Evolutionary conservation across 2,329 filamentous ascomycete genomes (phyloP).

Genomic region (Arthrobotrys entomopaga): DNA sequence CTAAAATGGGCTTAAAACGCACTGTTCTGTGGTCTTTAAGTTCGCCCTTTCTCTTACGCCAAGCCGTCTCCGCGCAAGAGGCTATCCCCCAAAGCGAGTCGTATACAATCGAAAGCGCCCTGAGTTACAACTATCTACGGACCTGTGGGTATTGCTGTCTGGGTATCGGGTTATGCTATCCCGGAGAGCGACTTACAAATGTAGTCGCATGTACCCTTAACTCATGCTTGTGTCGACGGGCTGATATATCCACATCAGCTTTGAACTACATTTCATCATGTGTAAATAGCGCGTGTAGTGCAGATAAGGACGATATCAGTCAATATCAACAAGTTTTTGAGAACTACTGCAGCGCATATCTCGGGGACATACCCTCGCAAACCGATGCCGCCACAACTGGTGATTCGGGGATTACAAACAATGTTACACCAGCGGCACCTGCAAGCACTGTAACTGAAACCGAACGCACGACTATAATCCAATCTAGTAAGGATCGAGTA

Average conservation of each 20-base stretch:
- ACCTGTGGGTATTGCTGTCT: conserved; percentile 16
- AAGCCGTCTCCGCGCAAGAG: background rate
- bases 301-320: background rate
- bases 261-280: conserved; percentile 20
- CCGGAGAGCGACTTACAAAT: conserved; percentile 1
- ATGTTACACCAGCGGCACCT: conserved; percentile 8
- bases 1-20: background rate
- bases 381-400: conserved; percentile 1
- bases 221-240: conserved; percentile 22
- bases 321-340: conserved; percentile 9
- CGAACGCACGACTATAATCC: conserved; percentile 4
- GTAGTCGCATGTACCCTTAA: conserved; percentile 19
- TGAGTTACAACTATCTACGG: conserved; percentile 17
- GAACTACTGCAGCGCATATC: conserved; percentile 18
- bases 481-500: background rate
- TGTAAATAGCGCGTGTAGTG: conserved; percentile 9
- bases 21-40: background rate
- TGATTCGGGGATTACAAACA: background rate
- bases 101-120: conserved; percentile 20
- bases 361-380: conserved; percentile 4
- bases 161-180: background rate
- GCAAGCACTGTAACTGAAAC: conserved; percentile 16
- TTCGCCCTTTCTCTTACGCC: background rate
- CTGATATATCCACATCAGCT: conserved; percentile 16
- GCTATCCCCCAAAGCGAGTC: conserved; percentile 20